Conservation (phyloP, 148 eudicot genomes). For the Salicornia ramosissima region DNA sequence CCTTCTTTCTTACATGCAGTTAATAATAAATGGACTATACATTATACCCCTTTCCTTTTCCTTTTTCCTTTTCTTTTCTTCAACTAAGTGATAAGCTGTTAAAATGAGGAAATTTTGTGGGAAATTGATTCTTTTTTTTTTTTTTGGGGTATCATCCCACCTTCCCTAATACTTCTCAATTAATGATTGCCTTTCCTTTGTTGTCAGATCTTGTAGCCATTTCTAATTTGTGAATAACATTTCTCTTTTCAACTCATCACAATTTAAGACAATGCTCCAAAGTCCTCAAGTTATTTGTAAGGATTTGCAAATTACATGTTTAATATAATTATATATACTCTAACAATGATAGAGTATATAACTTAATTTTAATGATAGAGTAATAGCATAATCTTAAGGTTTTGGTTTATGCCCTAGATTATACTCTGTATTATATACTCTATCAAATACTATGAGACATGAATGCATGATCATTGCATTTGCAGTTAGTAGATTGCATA, state of each 20-base stretch:
- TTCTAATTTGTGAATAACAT: constrained; percentile 8
- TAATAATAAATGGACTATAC: neutral
- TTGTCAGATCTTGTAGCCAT: neutral
- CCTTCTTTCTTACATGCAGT: neutral
- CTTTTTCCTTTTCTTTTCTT: neutral
- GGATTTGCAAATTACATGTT: too few species aligned
- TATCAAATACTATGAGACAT: too few species aligned
- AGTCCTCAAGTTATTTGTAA: neutral
- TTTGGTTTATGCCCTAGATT: too few species aligned
- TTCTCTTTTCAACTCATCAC: neutral
- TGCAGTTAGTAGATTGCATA: too few species aligned
- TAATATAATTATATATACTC: too few species aligned
- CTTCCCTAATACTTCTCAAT: neutral
- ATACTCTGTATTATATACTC: too few species aligned
- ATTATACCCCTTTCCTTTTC: neutral
- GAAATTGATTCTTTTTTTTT: neutral
- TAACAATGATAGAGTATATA: too few species aligned
- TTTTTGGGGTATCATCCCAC: neutral
- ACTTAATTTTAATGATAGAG: too few species aligned
- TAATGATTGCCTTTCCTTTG: constrained; percentile 12
- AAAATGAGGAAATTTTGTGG: constrained; percentile 9
- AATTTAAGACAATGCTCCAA: neutral
- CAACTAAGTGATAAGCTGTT: constrained; percentile 8
- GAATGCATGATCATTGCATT: too few species aligned
- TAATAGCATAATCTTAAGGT: too few species aligned